phyloP scores from a whole-genome alignment of 352 stramenopile species.

The Synura sp. region DNA sequence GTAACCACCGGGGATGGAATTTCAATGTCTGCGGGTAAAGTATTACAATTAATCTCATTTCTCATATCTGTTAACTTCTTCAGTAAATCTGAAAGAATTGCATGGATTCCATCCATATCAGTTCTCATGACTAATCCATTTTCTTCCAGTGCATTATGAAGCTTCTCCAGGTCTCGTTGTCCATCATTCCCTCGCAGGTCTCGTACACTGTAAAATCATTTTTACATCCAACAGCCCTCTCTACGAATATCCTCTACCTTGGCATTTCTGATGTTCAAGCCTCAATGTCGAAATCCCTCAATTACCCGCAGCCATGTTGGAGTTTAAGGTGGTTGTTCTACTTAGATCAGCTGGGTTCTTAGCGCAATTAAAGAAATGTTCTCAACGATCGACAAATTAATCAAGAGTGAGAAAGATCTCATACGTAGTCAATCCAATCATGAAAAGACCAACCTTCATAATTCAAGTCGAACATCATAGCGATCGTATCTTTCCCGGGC shows the following conservation, averaged over 20 bases:
- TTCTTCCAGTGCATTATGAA: conserved; percentile 18
- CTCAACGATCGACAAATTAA: conserved; percentile 32
- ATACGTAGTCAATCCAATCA: too few relatives aligned
- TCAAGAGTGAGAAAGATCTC: too few relatives aligned
- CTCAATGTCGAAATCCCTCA: conserved; percentile 26
- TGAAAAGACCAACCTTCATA: too few relatives aligned
- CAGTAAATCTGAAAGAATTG: conserved; percentile 33
- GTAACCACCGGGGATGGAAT: conserved; percentile 23
- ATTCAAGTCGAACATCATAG: too few relatives aligned
- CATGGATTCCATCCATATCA: conserved; percentile 8
- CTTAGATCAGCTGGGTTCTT: conserved; percentile 25
- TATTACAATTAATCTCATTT: conserved; percentile 25
- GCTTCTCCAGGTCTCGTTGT: conserved; percentile 13
- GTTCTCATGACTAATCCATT: conserved; percentile 30
- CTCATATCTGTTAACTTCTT: conserved; percentile 32
- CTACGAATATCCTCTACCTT: conserved; percentile 1
- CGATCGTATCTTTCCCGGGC: too few relatives aligned
- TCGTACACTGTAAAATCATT: background rate
- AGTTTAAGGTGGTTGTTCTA: too few relatives aligned
- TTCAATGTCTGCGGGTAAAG: conserved; percentile 28
- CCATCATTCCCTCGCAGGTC: conserved; percentile 4
- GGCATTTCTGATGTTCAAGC: conserved; percentile 30
- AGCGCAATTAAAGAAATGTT: conserved; percentile 29
- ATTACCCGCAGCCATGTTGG: conserved; percentile 29
- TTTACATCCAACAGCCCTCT: conserved; percentile 1